phyloP scores from a whole-genome alignment of 1,139 yeast species.

The Suzukiozyma palmioleophila region DNA sequence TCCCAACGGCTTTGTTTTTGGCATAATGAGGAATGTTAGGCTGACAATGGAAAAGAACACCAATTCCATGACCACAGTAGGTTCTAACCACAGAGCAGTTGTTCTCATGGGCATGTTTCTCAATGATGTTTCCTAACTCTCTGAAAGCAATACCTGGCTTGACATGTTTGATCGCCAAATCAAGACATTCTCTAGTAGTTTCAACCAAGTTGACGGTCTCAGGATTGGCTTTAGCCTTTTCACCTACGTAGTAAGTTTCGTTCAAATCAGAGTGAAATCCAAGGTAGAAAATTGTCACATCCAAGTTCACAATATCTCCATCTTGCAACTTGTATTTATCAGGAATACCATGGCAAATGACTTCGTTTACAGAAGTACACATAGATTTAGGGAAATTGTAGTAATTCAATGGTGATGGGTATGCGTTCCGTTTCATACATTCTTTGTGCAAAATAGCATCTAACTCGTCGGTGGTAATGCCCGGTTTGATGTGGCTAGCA shows the following conservation, averaged over 20 bases:
- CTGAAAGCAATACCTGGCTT: slow-evolving; percentile 93
- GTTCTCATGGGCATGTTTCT: slow-evolving; percentile 76
- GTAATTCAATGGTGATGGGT: slow-evolving; percentile 94
- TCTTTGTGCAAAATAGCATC: slow-evolving; percentile 86
- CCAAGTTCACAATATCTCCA: slow-evolving; percentile 93
- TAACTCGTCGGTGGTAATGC: slow-evolving; percentile 89
- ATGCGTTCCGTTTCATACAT: slow-evolving; percentile 82
- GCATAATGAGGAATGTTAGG: slow-evolving; percentile 96
- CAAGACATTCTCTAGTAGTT: slow-evolving; percentile 87
- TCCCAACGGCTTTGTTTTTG: slow-evolving; percentile 87
- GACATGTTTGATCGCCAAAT: slow-evolving; percentile 73
- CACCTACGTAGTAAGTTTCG: slow-evolving; percentile 97
- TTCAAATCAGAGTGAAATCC: slow-evolving; percentile 95
- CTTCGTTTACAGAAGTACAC: slow-evolving; percentile 92
- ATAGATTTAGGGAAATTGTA: slow-evolving; percentile 90
- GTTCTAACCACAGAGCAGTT: slow-evolving; percentile 84
- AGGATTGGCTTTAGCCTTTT: slow-evolving; percentile 68
- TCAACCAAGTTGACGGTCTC: slow-evolving; percentile 87
- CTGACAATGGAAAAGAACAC: slow-evolving; percentile 81
- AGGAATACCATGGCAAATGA: slow-evolving; percentile 96
- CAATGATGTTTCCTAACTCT: slow-evolving; percentile 83
- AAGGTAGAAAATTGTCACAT: slow-evolving; percentile 76
- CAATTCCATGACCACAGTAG: slow-evolving; percentile 94
- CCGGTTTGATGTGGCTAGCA: slow-evolving; percentile 79
- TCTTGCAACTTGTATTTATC: slow-evolving; percentile 81